Evolutionary conservation across 2,329 filamentous ascomycete genomes (phyloP).

Genomic region (Xylaria sp.): DNA sequence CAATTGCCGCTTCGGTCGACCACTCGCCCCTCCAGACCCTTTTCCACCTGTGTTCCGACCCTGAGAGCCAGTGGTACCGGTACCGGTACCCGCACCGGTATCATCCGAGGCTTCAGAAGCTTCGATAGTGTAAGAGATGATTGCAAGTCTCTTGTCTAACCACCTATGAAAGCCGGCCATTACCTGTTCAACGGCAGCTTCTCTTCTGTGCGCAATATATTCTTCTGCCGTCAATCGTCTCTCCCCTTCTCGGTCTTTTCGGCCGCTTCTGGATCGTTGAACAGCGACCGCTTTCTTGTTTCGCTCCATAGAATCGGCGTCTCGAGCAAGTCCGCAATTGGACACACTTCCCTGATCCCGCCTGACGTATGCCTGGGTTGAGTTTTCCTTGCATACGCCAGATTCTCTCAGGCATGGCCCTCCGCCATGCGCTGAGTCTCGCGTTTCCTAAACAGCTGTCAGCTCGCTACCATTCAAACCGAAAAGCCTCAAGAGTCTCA

Average conservation of each 20-base stretch:
- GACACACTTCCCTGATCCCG: constrained; percentile 26
- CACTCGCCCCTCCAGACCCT: constrained; percentile 26
- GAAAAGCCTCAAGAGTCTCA: neutral
- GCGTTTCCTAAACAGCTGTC: neutral
- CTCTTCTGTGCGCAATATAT: constrained; percentile 37
- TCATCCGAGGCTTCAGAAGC: constrained; percentile 35
- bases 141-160: constrained; percentile 39
- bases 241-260: constrained; percentile 29
- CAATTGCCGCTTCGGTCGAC: constrained; percentile 38
- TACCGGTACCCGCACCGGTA: constrained; percentile 11
- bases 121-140: constrained; percentile 40
- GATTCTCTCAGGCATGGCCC: constrained; percentile 30
- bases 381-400: constrained; percentile 30
- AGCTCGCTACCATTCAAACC: neutral
- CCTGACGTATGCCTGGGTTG: constrained; percentile 29
- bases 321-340: constrained; percentile 20
- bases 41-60: constrained; percentile 6
- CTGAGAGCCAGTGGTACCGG: constrained; percentile 11
- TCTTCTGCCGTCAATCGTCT: constrained; percentile 37
- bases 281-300: constrained; percentile 34
- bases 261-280: constrained; percentile 35
- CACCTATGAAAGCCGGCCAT: constrained; percentile 40
- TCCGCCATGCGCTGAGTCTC: constrained; percentile 20
- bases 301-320: constrained; percentile 39
- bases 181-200: constrained; percentile 35